Conservation (phyloP, 1,139 yeast species). For the Saccharomyces hybrid region DNA sequence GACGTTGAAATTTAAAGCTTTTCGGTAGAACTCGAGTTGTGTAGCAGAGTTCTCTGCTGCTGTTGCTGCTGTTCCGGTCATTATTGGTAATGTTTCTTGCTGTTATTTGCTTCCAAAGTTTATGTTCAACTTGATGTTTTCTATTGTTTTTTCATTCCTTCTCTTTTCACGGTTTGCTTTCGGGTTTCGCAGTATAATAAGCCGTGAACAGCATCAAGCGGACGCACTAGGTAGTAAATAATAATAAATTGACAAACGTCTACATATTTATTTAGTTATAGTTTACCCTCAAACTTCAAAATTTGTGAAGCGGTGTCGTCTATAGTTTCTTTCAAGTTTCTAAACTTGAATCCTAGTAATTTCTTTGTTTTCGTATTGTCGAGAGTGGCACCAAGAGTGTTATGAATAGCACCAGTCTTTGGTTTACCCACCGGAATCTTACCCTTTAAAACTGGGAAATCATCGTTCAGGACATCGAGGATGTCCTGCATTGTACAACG, state of each 20-base stretch:
- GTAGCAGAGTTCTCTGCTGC: background rate
- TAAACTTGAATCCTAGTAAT: slow-evolving; percentile 36
- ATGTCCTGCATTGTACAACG: slow-evolving; percentile 30
- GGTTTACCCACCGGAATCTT: slow-evolving; percentile 22
- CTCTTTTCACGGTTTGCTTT: background rate
- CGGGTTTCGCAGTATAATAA: too few species aligned
- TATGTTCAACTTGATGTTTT: background rate
- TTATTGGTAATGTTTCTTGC: background rate
- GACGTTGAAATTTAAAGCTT: slow-evolving; percentile 71
- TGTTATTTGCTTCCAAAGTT: background rate
- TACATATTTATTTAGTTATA: background rate
- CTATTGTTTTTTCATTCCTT: background rate
- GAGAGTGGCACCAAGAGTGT: slow-evolving; percentile 11
- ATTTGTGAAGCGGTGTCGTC: slow-evolving; percentile 39
- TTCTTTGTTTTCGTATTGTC: slow-evolving; percentile 29
- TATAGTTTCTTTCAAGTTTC: slow-evolving; percentile 34
- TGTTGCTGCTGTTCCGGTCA: background rate
- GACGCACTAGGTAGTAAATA: background rate
- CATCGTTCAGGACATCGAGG: slow-evolving; percentile 31
- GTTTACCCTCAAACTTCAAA: slow-evolving; percentile 16
- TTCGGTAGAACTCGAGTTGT: slow-evolving; percentile 39
- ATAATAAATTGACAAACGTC: background rate
- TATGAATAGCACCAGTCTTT: slow-evolving; percentile 7
- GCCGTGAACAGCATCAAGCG: too few species aligned
- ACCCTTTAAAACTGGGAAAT: slow-evolving; percentile 35